Conservation (phyloP, 1,284 basidiomycete genomes). For the Tylopilus sp. region DNA sequence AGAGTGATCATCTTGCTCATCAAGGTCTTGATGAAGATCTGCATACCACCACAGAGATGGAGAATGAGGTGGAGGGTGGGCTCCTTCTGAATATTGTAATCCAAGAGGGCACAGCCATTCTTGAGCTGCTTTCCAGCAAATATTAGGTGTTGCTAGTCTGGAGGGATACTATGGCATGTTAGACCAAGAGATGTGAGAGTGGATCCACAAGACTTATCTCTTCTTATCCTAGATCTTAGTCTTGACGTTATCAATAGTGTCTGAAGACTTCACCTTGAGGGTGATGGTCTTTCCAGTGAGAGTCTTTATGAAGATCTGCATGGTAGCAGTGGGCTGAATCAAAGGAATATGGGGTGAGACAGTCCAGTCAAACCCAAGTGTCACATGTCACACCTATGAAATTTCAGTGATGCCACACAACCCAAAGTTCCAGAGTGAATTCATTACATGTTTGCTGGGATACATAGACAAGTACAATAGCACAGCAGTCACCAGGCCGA, state of each 20-base stretch:
- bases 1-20: conserved; percentile 96
- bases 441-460: too few relatives aligned
- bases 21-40: conserved; percentile 86
- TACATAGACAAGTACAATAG: too few relatives aligned
- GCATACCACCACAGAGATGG: conserved; percentile 87
- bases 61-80: conserved; percentile 83
- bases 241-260: conserved; percentile 89
- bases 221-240: conserved; percentile 85
- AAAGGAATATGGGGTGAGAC: not conserved
- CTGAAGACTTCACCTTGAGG: conserved; percentile 86
- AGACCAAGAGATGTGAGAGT: not conserved
- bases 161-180: conserved; percentile 54
- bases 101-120: conserved; percentile 77
- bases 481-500: not conserved
- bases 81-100: conserved; percentile 82
- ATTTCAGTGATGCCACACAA: too few relatives aligned
- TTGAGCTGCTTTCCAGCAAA: conserved; percentile 89
- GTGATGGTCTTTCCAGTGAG: conserved; percentile 94
- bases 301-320: conserved; percentile 86
- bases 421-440: too few relatives aligned
- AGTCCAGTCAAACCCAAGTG: too few relatives aligned
- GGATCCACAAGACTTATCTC: conserved; percentile 60
- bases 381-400: too few relatives aligned
- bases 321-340: conserved; percentile 40
- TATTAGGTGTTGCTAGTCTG: conserved; percentile 84